Conservation (phyloP, 768 basidiomycete genomes). For the Phylloporus rhodoxanthus region DNA sequence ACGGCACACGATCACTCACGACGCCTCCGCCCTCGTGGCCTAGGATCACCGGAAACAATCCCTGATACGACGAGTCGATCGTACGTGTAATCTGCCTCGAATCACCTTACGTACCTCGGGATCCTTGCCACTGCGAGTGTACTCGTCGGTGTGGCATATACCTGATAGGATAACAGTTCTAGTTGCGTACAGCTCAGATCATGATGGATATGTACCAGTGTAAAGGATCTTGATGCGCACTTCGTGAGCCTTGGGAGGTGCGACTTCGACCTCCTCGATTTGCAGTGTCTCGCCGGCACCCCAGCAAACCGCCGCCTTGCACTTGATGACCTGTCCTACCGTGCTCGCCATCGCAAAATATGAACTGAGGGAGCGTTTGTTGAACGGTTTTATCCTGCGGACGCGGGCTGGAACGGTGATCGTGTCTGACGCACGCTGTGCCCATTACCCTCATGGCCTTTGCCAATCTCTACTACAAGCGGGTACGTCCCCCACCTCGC, state of each 20-base stretch:
- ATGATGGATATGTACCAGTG: conserved; percentile 55
- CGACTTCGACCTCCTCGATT: conserved; percentile 90
- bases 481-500: conserved; percentile 46
- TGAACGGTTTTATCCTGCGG: too few relatives aligned
- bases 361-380: conserved; percentile 10
- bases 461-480: conserved; percentile 83
- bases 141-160: conserved; percentile 98
- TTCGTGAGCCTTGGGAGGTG: conserved; percentile 84
- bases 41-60: conserved; percentile 87
- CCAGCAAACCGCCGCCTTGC: conserved; percentile 97
- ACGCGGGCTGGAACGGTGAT: too few relatives aligned
- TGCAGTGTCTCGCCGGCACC: conserved; percentile 80
- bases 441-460: conserved; percentile 44
- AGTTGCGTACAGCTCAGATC: conserved; percentile 4
- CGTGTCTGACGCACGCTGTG: not conserved
- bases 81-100: not conserved
- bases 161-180: conserved; percentile 36
- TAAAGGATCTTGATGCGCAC: conserved; percentile 90
- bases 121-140: conserved; percentile 93
- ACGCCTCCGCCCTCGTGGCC: conserved; percentile 94
- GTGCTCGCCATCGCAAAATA: conserved; percentile 58
- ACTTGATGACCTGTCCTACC: conserved; percentile 67
- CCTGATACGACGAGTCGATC: conserved; percentile 38
- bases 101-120: conserved; percentile 59
- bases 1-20: conserved; percentile 40